phyloP scores from a whole-genome alignment of 306 rosid species.

The Malus orientalis region DNA sequence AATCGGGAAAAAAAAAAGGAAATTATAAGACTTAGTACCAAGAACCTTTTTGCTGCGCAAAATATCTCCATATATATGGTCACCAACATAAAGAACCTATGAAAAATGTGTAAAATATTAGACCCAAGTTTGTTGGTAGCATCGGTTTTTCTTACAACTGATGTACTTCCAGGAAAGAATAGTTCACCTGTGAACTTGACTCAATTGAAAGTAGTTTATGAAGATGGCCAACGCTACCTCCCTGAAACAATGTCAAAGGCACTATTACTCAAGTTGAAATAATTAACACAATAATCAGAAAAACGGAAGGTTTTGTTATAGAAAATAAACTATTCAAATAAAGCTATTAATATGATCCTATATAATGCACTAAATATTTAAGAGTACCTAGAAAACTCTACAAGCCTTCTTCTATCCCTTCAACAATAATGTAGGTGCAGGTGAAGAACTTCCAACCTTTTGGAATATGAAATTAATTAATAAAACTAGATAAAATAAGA shows the following conservation, averaged over 20 bases:
- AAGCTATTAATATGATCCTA: not conserved
- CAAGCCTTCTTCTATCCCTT: conserved; percentile 35
- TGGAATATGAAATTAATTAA: not conserved
- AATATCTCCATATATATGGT: conserved; percentile 97
- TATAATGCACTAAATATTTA: not conserved
- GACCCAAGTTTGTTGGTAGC: not conserved
- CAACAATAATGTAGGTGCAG: conserved; percentile 28
- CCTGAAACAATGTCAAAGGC: conserved; percentile 45
- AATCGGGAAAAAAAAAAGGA: not conserved
- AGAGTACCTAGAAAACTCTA: conserved; percentile 75
- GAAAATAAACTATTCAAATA: not conserved
- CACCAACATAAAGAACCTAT: conserved; percentile 98
- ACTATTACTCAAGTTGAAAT: conserved; percentile 2
- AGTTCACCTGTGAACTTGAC: conserved; percentile 82
- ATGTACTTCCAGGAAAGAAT: not conserved
- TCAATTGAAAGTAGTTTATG: conserved; percentile 83
- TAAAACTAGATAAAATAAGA: conserved; percentile 2
- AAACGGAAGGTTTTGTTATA: not conserved
- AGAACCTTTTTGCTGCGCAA: conserved; percentile 96
- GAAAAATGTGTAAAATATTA: not conserved
- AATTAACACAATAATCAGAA: not conserved
- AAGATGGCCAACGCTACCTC: conserved; percentile 90
- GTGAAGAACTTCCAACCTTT: conserved; percentile 72
- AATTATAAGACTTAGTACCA: conserved; percentile 43
- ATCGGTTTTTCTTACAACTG: not conserved